These are phyloP conservation scores for Coemansia asiatica DNA, from an alignment of 192 early-diverging fungal genomes.

Conservation along the genomic window DNA sequence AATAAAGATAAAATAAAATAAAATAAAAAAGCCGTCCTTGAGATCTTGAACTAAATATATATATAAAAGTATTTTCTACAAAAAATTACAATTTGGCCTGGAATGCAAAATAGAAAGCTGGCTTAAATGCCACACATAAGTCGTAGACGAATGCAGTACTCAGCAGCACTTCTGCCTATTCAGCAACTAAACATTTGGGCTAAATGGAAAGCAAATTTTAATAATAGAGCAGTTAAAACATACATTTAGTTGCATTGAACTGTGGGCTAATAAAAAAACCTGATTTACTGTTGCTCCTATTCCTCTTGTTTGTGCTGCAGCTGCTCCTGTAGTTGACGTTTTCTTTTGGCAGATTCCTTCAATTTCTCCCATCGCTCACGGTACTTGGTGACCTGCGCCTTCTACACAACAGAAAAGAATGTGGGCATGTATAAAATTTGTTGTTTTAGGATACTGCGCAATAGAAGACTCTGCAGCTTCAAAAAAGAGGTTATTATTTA, in stretches of 20 bases:
- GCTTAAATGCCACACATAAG: not conserved
- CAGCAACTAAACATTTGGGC: not conserved
- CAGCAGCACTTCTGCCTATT: not conserved
- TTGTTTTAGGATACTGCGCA: too few relatives aligned
- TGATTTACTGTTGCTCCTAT: not conserved
- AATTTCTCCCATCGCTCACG: conserved; percentile 54
- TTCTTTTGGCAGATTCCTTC: conserved; percentile 54
- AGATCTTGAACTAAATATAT: not conserved
- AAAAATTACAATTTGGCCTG: not conserved
- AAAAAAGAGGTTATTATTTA: not conserved
- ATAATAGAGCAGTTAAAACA: not conserved
- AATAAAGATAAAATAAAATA: not conserved
- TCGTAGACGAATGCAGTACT: not conserved
- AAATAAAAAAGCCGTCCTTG: not conserved
- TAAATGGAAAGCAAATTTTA: not conserved
- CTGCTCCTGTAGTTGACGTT: conserved; percentile 41
- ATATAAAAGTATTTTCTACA: not conserved
- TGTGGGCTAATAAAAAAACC: not conserved
- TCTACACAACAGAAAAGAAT: conserved; percentile 23
- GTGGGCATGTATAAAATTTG: too few relatives aligned
- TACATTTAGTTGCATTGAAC: not conserved
- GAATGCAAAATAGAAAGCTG: not conserved
- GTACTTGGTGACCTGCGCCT: conserved; percentile 44
- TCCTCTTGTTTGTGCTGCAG: conserved; percentile 6
- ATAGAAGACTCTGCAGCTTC: too few relatives aligned